Base-by-base conservation (phyloP, 768 basidiomycete species). In the Termitomyces sp. region DNA sequence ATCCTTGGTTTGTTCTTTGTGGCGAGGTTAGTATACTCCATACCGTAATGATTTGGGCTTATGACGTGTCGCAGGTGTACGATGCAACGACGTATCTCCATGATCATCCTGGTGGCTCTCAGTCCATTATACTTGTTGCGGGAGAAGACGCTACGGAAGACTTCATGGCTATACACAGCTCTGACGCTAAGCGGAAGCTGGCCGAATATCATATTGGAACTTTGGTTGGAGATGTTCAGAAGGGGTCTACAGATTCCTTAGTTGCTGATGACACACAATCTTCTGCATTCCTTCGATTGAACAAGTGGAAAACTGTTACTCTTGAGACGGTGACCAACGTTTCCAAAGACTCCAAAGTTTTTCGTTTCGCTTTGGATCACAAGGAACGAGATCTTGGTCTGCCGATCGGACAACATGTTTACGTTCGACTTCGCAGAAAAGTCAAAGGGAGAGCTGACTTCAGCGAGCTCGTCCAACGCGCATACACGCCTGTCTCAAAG, bases 61-160 rank as follows among this genome's bases (percentile, higher is more conserved):
- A 33, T 36, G 22, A 33, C 42, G 23, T 18, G 7, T 38, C 23
- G 25, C 39, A 67, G 61, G 80, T 82, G 6, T 85, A 85, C 59
- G 77, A 83, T 43, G 80, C 73, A 4, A 79, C 78, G 0, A 64
- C 60, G 6, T 84, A 76, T 58, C 66, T 85, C 42, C 68, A 75
- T 5, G 78, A 80, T 13, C 85, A 86, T 60, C 85, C 85, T 0
- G 84, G 83, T 7, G 83, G 84, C 1, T 68, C 72, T 0, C 75
- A 81, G 51, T 80, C 80, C 2, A 86, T 86, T 52, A 65, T 71
- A 11, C 68, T 80, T 18, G 76, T 80, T 10, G 82, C 82, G 1
- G 83, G 83, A 0, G 73, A 83, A 57, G 84, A 86, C 57, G 78
- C 80, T 3, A 79, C 82, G 0, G 84, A 86, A 13, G 84, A 86